These are phyloP conservation scores for Monosporascus sp. DNA, from an alignment of 2,329 filamentous ascomycete genomes.

Conservation along the genomic window DNA sequence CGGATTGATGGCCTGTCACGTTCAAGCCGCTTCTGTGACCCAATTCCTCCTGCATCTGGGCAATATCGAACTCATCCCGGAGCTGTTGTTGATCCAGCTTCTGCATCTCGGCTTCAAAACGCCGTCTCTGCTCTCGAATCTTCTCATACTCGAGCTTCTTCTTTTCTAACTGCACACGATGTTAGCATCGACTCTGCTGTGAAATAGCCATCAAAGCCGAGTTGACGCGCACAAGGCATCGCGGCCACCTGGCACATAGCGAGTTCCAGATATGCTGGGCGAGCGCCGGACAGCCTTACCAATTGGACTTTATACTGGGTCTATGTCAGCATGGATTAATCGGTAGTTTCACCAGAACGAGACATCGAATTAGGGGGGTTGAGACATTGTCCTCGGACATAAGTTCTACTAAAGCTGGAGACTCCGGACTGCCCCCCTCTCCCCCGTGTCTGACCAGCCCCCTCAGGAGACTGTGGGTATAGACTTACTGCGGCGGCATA, in stretches of 20 bases:
- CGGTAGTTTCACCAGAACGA: constrained; percentile 21
- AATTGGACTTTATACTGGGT: constrained; percentile 54
- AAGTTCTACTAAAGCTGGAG: constrained; percentile 13
- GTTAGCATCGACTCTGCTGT: constrained; percentile 29
- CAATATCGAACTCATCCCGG: constrained; percentile 76
- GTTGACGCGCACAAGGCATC: constrained; percentile 2
- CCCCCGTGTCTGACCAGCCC: constrained; percentile 3
- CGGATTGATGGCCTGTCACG: constrained; percentile 72
- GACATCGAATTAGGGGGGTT: constrained; percentile 21
- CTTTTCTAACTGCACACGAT: constrained; percentile 69
- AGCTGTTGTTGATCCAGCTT: constrained; percentile 80
- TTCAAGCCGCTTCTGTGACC: constrained; percentile 45
- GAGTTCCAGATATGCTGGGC: constrained; percentile 3
- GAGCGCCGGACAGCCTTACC: constrained; percentile 46
- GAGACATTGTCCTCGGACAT: constrained; percentile 20
- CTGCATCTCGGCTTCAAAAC: constrained; percentile 90
- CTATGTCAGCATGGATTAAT: constrained; percentile 21
- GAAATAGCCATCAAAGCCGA: constrained; percentile 1
- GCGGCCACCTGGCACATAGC: constrained; percentile 2
- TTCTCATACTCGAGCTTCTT: constrained; percentile 90
- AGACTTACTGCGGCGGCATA: constrained; percentile 34
- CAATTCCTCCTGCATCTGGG: constrained; percentile 78
- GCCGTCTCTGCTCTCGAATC: constrained; percentile 79
- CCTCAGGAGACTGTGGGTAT: constrained; percentile 1
- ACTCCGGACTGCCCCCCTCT: constrained; percentile 1